phyloP scores from a whole-genome alignment of 1,139 yeast species.

The Blastobotrys buckinghamii region DNA sequence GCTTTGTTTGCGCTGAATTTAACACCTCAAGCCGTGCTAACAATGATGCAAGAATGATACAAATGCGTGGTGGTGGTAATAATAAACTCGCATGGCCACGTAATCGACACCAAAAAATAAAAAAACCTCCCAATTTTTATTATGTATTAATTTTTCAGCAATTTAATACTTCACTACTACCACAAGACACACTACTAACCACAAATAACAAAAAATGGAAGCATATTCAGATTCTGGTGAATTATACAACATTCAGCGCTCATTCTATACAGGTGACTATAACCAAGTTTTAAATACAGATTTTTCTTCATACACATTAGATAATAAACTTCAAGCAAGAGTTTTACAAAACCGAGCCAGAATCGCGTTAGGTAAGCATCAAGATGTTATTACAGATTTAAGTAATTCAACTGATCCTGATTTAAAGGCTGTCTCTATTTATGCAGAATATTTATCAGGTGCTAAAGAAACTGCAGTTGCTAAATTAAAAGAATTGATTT shows the following conservation, averaged over 20 bases:
- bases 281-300: conserved; percentile 30
- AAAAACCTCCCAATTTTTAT: not conserved
- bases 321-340: conserved; percentile 27
- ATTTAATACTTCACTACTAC: not conserved
- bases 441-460: conserved; percentile 22
- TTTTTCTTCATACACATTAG: conserved; percentile 22
- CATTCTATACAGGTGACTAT: conserved; percentile 38
- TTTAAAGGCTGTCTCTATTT: conserved; percentile 19
- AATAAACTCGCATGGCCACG: too few relatives aligned
- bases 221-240: conserved; percentile 32
- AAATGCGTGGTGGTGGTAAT: too few relatives aligned
- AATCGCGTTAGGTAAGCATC: conserved; percentile 32
- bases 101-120: too few relatives aligned
- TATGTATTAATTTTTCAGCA: not conserved
- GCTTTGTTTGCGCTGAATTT: too few relatives aligned
- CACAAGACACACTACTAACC: not conserved
- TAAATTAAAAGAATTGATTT: conserved; percentile 22
- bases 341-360: conserved; percentile 34
- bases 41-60: too few relatives aligned
- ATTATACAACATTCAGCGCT: conserved; percentile 34
- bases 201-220: conserved; percentile 21
- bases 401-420: conserved; percentile 21
- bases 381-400: conserved; percentile 28
- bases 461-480: conserved; percentile 14
- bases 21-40: too few relatives aligned